Base-by-base conservation (phyloP, 176 grass and related monocot species). In the Ensete ventricosum region DNA sequence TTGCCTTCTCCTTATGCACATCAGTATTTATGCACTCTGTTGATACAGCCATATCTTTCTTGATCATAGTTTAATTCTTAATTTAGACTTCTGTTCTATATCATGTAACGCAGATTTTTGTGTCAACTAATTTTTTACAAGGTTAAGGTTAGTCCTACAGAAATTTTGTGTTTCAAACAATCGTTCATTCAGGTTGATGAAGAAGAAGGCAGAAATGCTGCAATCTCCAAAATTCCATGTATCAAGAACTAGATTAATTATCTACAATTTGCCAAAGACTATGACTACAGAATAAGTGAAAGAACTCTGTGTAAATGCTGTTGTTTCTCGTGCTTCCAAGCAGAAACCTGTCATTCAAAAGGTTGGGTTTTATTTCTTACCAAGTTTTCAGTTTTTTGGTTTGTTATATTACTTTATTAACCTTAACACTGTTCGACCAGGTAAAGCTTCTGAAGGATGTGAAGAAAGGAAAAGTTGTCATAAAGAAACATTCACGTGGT, bases 201-300 rank as follows among this genome's bases (percentile, higher is more conserved):
- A 82, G 81, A 93, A 89, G 75, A 98, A 98, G 83, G 25, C 34
- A 11, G 88, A 91, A 82, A 98, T 93, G 94, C 90, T 98, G 54
- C 82, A 80, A 73, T 98, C 94, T 84, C 94, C 94, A 82, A 98
- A 98, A 78, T 98, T 98, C 67, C 90, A 98, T 20, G 94, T 98
- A 49, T 93, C 94, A 24, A 89, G 80, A 84, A 98, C 88, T 77
- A 89, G 84, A 71, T 83, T 98, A 83, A 93, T 98, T 76, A 87
- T 98, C 58, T 98, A 98, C 82, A 93, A 93, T 85, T 84, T 98
- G 81, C 94, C 94, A 11, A 93, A 93, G 85, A 98, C 86, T 69
- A 85, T 98, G 94, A 89, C 83, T 20, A 78, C 87, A 75, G 86
- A 87, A 62, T 79, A 93, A 78, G 94, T 98, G 64, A 98, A 88